Conservation (phyloP, 2,329 filamentous ascomycete genomes). For the Xylaria hypoxylon region DNA sequence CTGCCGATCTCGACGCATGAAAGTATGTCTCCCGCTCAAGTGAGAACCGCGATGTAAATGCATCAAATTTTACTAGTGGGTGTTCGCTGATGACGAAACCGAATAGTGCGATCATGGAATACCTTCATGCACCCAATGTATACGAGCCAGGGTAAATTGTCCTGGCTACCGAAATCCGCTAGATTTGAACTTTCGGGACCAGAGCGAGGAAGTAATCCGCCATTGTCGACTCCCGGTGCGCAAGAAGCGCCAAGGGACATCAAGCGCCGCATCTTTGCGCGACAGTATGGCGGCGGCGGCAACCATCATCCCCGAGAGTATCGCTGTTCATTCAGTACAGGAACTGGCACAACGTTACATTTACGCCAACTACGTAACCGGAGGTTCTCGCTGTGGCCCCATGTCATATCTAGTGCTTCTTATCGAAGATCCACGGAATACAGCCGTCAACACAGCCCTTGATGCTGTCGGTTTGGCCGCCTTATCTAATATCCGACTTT, state of each 20-base stretch:
- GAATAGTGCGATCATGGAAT: constrained; percentile 10
- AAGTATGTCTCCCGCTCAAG: constrained; percentile 6
- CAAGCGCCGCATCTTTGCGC: not conserved
- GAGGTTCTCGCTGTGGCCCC: constrained; percentile 5
- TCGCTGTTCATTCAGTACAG: not conserved
- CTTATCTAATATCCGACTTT: constrained; percentile 13
- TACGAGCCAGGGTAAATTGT: constrained; percentile 5
- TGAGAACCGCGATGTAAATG: not conserved
- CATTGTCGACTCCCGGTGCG: not conserved
- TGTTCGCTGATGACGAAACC: not conserved
- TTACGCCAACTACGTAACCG: constrained; percentile 6
- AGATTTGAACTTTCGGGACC: constrained; percentile 13
- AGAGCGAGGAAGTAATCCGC: constrained; percentile 14
- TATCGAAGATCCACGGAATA: constrained; percentile 6
- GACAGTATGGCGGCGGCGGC: not conserved
- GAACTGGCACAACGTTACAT: not conserved
- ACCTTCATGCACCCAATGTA: constrained; percentile 16
- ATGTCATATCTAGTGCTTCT: constrained; percentile 10
- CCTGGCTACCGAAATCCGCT: constrained; percentile 12
- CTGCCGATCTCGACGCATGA: constrained; percentile 18
- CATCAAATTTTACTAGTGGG: not conserved
- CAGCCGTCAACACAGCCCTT: constrained; percentile 2
- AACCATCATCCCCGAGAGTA: not conserved
- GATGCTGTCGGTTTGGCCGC: constrained; percentile 11
- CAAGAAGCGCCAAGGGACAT: constrained; percentile 4